Evolutionary conservation across 495 filamentous ascomycete genomes (phyloP), one percentile per base, ranked within the genome.

Genomic region (Neurospora sp.): DNA sequence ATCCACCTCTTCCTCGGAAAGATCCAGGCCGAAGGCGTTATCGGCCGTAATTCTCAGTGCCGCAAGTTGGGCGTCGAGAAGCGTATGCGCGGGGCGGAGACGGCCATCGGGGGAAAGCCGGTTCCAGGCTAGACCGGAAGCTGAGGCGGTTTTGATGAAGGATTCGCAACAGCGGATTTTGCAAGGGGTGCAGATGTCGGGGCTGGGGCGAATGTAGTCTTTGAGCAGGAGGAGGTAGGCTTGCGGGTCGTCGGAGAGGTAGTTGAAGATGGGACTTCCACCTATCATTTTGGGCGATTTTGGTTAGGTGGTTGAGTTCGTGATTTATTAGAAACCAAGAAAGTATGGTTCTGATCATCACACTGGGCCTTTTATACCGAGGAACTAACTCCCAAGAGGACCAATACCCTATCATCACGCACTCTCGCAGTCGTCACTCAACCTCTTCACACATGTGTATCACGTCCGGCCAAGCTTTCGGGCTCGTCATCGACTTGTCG

Each of bases 31-130:
- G n/a, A 20, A 48, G n/a, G 16, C 41, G 16, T 48, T 48, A 1
- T 0, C 0, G n/a, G 44, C n/a, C 0, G 44, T 20, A 1, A 48
- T 48, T 0, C 44, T 3, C 1, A 48, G 44, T n/a, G 8, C n/a
- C 3, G n/a, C 0, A 11, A 48, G n/a, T 11, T 11, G 44, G 18
- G n/a, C 44, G 44, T 48, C n/a, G 18, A 48, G 44, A 22, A 0
- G n/a, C 8, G 44, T 48, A 0, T 48, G n/a, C 1, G n/a, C 9
- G 1, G 44, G 44, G n/a, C 44, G 44, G 2, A 4, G n/a, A n/a
- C 44, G n/a, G 18, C 9, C 44, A 22, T 48, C n/a, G 18, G 44
- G 44, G 3, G 8, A 22, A 0, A 48, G 18, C 9, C 44, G 44
- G 10, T 48, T 48, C 44, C 44, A 48, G 0, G 18, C 44, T n/a